Base-by-base conservation (phyloP, 345 rosid genomes). In the Eucalyptus melliodora region DNA sequence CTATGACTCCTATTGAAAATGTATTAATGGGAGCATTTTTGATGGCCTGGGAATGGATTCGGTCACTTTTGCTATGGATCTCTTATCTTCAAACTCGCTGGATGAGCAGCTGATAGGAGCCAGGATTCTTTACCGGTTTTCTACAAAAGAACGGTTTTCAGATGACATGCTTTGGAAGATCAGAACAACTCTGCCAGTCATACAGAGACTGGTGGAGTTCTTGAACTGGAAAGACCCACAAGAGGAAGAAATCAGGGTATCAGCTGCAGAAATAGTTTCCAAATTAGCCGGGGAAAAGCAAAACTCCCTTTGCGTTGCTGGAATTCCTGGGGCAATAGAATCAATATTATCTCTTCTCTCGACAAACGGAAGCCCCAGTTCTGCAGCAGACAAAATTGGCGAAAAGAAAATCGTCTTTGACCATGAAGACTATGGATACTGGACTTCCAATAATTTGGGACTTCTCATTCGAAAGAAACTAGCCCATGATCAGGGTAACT, bases 101-200 rank as follows among this genome's bases (percentile, higher is more conserved):
- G 95, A 96, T 80, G 98, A 97, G 91, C 98, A 97, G 92, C 95
- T 95, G 31, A 93, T 96, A 60, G 98, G 98, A 87, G 94, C 91
- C 1, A 92, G 94, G 87, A 95, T 94, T 89, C 96, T 97, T 62
- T 90, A 93, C 31, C 96, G 93, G 86, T 96, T 95, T 51, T 89
- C 96, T 0, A 37, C 55, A 9, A 95, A 86, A 51, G 87, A 88
- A n/a, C 80, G 87, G 88, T 95, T 89, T 87, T 95, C 97, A 7
- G 92, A 93, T n/a, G 98, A 96, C 34, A 95, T 97, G 7, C 94
- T 96, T 42, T 93, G 93, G 92, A 97, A 96, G 93, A 94, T 97
- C 34, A 97, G 97, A 53, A 94, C 92, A 24, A 95, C 94, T 72
- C 89, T 96, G 14, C 85, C 94, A 0, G 96, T 94, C 16, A 93